Evolutionary conservation across 345 rosid species (phyloP), one percentile per base, ranked within the genome.

Genomic region (Brassica incana): DNA sequence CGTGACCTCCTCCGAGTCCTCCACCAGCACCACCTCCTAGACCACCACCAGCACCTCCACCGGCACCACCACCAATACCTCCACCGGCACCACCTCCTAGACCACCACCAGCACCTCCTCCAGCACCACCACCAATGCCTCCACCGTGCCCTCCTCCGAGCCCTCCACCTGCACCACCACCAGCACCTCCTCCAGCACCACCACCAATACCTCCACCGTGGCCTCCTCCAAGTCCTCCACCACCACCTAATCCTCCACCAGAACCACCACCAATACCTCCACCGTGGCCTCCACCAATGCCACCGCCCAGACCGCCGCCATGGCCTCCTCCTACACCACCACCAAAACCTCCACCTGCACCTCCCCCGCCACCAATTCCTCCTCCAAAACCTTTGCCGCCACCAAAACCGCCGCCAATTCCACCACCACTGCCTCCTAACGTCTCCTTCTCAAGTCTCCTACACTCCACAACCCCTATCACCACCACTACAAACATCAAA

Each of bases 341-440:
- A 11, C 83, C 83, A 36, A 36, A 30, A 1, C 84, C 84, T 10
- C 67, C 79, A n/a, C 80, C 85, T 0, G 35, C 58, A 29, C 82
- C 85, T 3, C 72, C 74, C 12, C 85, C 84, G 0, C 67, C 84
- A 66, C 81, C 84, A 70, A 80, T 59, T 77, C 25, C 78, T 73
- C 29, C 84, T 6, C 77, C 76, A 40, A 83, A 81, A 23, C 82
- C 84, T 48, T 76, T 80, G 3, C 69, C 68, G 2, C 84, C 88
- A 38, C 80, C 85, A 36, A 73, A 65, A 0, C 78, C 87, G 20
- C 88, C 89, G 0, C 73, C 76, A 12, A 76, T 77, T 12, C 78
- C 86, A 5, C 74, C 81, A 9, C 65, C 75, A 0, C 80, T 78
- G 0, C 83, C 84, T 10, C 84, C 84, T 5, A 81, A 72, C 11